Evolutionary conservation across 2,329 filamentous ascomycete genomes (phyloP).

Genomic region (Curvularia lunata): DNA sequence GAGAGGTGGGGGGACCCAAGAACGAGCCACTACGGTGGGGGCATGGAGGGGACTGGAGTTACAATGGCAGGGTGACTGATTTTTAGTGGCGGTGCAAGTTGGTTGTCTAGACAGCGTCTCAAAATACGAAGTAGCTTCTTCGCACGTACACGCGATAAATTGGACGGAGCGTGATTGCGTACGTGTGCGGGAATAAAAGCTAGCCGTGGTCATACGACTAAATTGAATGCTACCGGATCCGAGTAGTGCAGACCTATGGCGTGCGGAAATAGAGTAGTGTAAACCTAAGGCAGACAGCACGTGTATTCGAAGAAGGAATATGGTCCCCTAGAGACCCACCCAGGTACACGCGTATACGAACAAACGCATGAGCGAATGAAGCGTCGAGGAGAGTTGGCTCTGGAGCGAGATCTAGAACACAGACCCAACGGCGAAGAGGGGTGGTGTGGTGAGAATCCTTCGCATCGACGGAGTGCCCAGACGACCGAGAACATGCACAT

Average conservation of each 20-base stretch:
- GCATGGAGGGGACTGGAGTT: conserved; percentile 80
- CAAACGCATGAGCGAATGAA: background rate
- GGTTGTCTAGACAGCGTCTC: background rate
- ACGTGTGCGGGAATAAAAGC: background rate
- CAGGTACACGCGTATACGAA: background rate
- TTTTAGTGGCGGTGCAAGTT: conserved; percentile 57
- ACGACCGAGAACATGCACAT: background rate
- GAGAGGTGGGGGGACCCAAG: conserved; percentile 95
- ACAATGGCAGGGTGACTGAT: conserved; percentile 92
- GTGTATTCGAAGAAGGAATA: background rate
- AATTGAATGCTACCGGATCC: background rate
- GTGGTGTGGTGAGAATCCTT: background rate
- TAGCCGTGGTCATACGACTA: background rate
- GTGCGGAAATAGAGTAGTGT: background rate
- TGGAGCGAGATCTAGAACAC: background rate
- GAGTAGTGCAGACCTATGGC: background rate
- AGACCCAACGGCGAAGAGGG: background rate
- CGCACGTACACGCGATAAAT: background rate
- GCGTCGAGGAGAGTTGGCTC: background rate
- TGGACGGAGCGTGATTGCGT: background rate
- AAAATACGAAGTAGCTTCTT: too few relatives aligned
- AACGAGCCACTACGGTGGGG: conserved; percentile 95
- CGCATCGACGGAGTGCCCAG: background rate
- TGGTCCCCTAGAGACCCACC: background rate
- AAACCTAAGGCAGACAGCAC: background rate